Conservation (phyloP, 139 green algal species). For the Chlamydomonas schloesseri region DNA sequence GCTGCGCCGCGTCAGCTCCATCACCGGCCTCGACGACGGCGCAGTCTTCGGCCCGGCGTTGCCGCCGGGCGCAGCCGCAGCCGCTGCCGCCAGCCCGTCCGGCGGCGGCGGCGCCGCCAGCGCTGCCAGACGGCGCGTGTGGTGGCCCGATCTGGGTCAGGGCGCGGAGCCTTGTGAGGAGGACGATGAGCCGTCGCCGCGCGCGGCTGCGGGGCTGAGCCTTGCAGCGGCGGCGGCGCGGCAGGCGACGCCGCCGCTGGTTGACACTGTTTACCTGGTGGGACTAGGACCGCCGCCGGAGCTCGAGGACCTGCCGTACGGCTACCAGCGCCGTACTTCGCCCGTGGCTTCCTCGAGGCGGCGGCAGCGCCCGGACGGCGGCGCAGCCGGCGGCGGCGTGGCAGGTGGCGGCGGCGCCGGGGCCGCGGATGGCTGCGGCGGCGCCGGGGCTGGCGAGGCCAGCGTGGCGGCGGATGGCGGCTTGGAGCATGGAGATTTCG, state of each 20-base stretch:
- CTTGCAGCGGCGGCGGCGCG: background rate
- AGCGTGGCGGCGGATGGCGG: too few species aligned
- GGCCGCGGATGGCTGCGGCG: too few species aligned
- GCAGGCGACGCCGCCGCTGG: background rate
- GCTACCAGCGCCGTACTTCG: constrained; percentile 14
- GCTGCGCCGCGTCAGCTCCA: background rate
- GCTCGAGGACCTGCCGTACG: constrained; percentile 38
- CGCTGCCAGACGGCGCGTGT: constrained; percentile 11
- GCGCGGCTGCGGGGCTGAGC: background rate
- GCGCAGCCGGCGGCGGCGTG: too few species aligned
- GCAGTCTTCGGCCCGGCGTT: too few species aligned
- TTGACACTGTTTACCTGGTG: constrained; percentile 6
- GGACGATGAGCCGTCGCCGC: background rate
- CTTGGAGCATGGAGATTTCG: too few species aligned
- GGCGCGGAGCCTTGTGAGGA: background rate
- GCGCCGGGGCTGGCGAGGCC: too few species aligned
- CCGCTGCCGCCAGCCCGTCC: background rate
- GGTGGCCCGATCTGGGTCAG: constrained; percentile 42
- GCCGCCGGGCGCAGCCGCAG: background rate
- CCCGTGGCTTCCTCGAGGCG: too few species aligned
- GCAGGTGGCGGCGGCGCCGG: too few species aligned
- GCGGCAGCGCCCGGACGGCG: too few species aligned
- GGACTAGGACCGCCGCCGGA: constrained; percentile 30
- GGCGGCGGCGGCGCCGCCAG: background rate
- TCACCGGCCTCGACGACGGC: too few species aligned